phyloP scores from a whole-genome alignment of 164 flowering plant species.

The Piper betle region DNA sequence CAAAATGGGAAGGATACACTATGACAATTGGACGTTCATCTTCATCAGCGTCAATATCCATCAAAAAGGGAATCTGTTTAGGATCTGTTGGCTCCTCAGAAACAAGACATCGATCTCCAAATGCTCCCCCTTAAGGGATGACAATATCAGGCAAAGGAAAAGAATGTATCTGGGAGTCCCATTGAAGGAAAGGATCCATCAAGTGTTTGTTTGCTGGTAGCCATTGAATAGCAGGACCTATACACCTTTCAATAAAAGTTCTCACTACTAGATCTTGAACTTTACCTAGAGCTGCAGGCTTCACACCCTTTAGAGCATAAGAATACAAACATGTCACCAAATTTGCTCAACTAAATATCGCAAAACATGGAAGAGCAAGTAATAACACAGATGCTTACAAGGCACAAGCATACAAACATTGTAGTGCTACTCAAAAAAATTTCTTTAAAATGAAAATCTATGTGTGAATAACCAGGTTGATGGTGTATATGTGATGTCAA shows the following conservation, averaged over 20 bases:
- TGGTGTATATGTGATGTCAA: no score
- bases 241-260: slow-evolving; percentile 49
- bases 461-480: background rate
- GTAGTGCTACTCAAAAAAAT: background rate
- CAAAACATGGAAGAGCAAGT: no score
- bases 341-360: background rate
- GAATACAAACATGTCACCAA: background rate
- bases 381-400: background rate
- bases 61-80: slow-evolving; percentile 22
- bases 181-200: slow-evolving; percentile 43
- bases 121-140: slow-evolving; percentile 25
- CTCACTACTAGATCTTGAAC: slow-evolving; percentile 34
- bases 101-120: slow-evolving; percentile 35
- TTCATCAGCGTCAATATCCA: slow-evolving; percentile 57
- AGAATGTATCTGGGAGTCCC: slow-evolving; percentile 10
- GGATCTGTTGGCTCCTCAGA: slow-evolving; percentile 25
- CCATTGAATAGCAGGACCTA: slow-evolving; percentile 40
- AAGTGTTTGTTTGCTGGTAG: slow-evolving; percentile 47
- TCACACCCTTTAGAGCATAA: slow-evolving; percentile 37
- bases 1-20: slow-evolving; percentile 8
- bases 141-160: slow-evolving; percentile 29
- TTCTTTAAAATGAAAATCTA: no score
- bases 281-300: slow-evolving; percentile 47
- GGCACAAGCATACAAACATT: background rate
- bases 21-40: slow-evolving; percentile 16